Conservation (phyloP, 78 protist species). For the Guillardia theta region DNA sequence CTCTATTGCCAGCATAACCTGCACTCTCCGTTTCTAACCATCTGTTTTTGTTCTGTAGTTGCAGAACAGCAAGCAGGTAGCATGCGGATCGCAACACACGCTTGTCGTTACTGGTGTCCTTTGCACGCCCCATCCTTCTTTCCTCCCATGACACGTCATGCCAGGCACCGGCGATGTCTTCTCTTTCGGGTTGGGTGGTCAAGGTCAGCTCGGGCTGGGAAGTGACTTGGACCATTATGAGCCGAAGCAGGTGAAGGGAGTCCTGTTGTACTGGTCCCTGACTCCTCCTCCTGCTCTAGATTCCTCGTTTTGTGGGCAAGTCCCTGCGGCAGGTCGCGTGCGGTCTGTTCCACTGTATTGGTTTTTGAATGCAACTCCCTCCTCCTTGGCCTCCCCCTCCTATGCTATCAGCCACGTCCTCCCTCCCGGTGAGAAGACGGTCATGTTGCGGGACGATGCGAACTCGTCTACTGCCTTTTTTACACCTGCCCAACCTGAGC, state of each 20-base stretch:
- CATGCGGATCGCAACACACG: neutral
- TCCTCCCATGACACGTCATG: neutral
- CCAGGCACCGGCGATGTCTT: slow-evolving; percentile 10
- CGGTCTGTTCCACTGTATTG: neutral
- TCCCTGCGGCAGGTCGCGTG: neutral
- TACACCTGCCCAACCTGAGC: slow-evolving; percentile 14
- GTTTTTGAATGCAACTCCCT: too few species aligned
- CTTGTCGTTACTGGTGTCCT: neutral
- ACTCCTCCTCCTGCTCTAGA: neutral
- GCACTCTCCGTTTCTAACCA: too few species aligned
- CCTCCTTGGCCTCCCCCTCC: too few species aligned
- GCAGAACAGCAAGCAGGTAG: neutral
- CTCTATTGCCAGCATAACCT: too few species aligned
- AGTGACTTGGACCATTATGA: neutral
- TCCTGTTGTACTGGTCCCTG: neutral
- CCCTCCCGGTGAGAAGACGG: slow-evolving; percentile 6
- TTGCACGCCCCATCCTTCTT: neutral
- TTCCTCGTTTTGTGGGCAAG: neutral
- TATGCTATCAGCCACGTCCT: neutral
- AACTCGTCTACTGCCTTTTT: neutral
- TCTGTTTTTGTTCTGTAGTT: too few species aligned
- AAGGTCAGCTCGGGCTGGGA: neutral
- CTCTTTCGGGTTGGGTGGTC: neutral
- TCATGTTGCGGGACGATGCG: neutral
- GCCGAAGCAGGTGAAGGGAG: neutral